Evolutionary conservation across 306 rosid species (phyloP).

Genomic region (Comarum palustre): DNA sequence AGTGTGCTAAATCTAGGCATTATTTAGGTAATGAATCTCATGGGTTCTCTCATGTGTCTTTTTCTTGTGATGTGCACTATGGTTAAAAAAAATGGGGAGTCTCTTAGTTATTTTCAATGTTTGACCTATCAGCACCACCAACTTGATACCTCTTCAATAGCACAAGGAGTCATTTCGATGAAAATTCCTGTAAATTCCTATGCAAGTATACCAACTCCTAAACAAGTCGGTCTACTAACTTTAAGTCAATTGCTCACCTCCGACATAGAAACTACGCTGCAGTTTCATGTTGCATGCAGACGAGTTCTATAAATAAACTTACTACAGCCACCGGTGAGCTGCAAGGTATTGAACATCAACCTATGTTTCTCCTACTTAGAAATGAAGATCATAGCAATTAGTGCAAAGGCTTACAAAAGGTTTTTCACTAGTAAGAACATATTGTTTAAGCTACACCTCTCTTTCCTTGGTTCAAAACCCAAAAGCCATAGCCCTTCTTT

Average conservation of each 20-base stretch:
- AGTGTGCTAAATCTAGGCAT: too few relatives aligned
- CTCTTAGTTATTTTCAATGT: neutral
- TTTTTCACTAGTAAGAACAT: neutral
- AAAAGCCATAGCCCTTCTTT: neutral
- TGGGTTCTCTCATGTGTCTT: neutral
- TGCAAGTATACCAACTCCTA: neutral
- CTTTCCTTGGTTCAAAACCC: constrained; percentile 22
- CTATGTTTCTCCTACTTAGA: neutral
- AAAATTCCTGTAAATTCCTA: neutral
- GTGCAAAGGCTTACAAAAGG: constrained; percentile 23
- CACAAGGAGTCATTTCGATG: neutral
- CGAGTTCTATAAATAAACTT: neutral
- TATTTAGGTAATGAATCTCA: too few relatives aligned
- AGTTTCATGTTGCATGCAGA: neutral
- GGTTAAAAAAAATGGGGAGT: neutral
- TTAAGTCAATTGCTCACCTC: neutral
- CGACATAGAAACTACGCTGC: constrained; percentile 8
- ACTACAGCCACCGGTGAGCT: neutral
- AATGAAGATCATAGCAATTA: neutral
- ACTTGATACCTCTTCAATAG: neutral
- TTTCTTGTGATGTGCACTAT: neutral
- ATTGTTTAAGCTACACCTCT: constrained; percentile 23
- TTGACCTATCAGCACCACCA: neutral
- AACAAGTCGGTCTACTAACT: neutral
- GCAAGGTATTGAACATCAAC: neutral